Evolutionary conservation across 257 asterid genomes (phyloP), one percentile per base, ranked within the genome.

Genomic region (Apocynum venetum): DNA sequence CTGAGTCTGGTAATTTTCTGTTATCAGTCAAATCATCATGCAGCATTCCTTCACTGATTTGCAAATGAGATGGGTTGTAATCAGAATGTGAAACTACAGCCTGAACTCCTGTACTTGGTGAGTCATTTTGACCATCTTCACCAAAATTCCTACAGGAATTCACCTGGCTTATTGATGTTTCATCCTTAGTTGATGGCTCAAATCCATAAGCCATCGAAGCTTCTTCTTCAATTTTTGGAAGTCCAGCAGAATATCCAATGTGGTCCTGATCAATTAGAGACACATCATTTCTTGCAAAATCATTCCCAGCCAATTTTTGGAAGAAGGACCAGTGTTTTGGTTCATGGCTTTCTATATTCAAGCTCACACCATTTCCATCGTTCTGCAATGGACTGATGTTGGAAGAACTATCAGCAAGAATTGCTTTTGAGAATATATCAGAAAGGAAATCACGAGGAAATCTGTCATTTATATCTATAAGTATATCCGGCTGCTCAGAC

Each of bases 321-420:
- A 94, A 94, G 90, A 88, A 94, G 74, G 98, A 94, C 98, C 98
- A 94, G 82, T 83, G 93, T 80, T 92, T 83, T 41, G 98, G 98
- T 13, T 94, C 98, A 74, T 89, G 95, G 82, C 92, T 94, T 82
- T 91, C 93, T 65, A 91, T 80, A 85, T 94, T 94, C 84, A 94
- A 81, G 76, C 98, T 94, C 90, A 86, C 61, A 76, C 92, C 97
- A 73, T 89, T 91, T 71, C 88, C 95, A 83, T 91, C 96, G 57
- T 88, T 89, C 63, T 75, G 89, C 63, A 88, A 84, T 63, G 86
- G 87, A 80, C 87, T 86, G 71, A 88, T 73, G 82, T 87, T 86
- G 56, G 91, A 83, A 56, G 87, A 76, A 76, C 83, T 67, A 83
- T 89, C 96, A 48, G 93, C 89, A 79, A 91, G 91, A 80, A 86